A percentile compares a stretch with the other conserved stretches of the same genome.
phyloP scores from a whole-genome alignment of 2,329 filamentous ascomycete species.

The Aspergillus fumigatus region DNA sequence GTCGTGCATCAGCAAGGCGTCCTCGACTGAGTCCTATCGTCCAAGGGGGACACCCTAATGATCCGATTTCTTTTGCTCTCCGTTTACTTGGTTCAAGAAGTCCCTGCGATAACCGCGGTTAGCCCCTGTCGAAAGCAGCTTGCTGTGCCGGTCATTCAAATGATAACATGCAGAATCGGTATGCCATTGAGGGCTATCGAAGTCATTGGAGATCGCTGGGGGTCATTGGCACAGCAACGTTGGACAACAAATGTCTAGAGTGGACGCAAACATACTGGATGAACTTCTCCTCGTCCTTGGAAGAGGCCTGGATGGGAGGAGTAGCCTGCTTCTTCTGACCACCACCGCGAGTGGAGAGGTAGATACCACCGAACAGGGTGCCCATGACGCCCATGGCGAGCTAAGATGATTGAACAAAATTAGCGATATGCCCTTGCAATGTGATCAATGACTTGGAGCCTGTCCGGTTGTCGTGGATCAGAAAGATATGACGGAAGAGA shows the following conservation, averaged over 20 bases:
- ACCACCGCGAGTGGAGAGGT: constrained; percentile 42
- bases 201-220: neutral
- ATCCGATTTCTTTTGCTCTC: constrained; percentile 44
- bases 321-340: constrained; percentile 42
- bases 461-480: neutral
- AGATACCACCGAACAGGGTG: constrained; percentile 45
- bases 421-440: constrained; percentile 3
- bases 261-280: constrained; percentile 53
- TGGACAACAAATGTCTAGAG: neutral
- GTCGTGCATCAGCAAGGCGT: constrained; percentile 2
- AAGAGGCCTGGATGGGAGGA: constrained; percentile 60
- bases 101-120: constrained; percentile 32
- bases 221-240: neutral
- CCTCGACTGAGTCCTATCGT: constrained; percentile 8
- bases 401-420: constrained; percentile 32
- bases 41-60: constrained; percentile 24
- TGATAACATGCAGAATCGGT: neutral
- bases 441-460: neutral
- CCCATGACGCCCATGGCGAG: constrained; percentile 58
- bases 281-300: constrained; percentile 65
- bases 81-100: constrained; percentile 48
- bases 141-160: neutral
- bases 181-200: neutral
- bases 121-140: neutral
- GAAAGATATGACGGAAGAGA: neutral